These are phyloP conservation scores for Saccharomycopsis fermentans DNA, from an alignment of 805 yeast genomes.

Conservation along the genomic window DNA sequence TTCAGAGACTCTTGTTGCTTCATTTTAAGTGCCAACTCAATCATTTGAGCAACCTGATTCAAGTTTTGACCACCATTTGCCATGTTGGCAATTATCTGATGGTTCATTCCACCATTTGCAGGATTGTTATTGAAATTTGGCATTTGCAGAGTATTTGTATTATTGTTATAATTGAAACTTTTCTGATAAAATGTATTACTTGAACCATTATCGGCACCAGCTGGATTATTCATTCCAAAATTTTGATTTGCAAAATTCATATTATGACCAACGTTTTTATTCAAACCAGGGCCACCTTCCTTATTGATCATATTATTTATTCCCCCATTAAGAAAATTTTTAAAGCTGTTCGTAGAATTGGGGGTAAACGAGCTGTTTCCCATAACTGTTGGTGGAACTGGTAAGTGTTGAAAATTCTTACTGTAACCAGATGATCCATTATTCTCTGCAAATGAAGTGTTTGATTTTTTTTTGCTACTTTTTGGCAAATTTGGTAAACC, in stretches of 20 bases:
- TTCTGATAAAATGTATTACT: neutral
- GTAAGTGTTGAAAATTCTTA: neutral
- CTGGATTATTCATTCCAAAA: neutral
- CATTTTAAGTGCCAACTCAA: conserved; percentile 7
- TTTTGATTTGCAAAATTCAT: neutral
- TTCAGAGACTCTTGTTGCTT: neutral
- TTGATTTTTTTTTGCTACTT: neutral
- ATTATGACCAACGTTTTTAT: neutral
- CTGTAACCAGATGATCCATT: neutral
- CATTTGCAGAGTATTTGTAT: neutral
- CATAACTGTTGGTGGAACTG: neutral
- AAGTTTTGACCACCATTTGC: conserved; percentile 9
- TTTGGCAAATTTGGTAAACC: neutral
- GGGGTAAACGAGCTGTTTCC: neutral
- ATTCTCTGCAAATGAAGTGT: neutral
- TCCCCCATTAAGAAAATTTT: neutral
- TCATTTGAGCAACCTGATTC: conserved; percentile 14
- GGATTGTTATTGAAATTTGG: neutral
- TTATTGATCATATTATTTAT: neutral
- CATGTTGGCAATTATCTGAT: neutral
- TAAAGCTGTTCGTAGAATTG: neutral
- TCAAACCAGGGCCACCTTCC: neutral
- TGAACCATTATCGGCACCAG: neutral
- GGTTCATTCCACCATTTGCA: neutral
- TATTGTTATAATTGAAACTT: neutral